A percentile compares a stretch with the other conserved stretches of the same genome.
Conservation (phyloP, 1,284 basidiomycete genomes). For the Pascua sp. region DNA sequence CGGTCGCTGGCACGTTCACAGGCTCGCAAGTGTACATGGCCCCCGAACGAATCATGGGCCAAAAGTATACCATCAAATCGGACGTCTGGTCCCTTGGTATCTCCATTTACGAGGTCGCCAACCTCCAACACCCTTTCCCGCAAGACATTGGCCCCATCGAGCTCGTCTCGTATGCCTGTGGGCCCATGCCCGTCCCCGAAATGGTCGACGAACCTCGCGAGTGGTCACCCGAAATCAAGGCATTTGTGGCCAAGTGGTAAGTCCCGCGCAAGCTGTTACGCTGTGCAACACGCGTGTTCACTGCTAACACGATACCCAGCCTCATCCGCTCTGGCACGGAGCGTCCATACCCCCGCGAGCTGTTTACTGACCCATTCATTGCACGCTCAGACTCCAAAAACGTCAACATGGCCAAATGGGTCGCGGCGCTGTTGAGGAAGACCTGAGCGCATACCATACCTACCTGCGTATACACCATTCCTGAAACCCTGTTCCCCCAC, state of each 20-base stretch:
- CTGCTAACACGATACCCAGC: constrained; percentile 11
- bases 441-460: neutral
- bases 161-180: constrained; percentile 70
- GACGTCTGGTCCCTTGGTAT: constrained; percentile 97
- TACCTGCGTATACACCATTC: no score
- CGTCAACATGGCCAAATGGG: constrained; percentile 85
- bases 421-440: constrained; percentile 64
- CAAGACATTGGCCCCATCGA: constrained; percentile 89
- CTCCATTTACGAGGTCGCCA: constrained; percentile 88
- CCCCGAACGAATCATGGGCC: constrained; percentile 91
- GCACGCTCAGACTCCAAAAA: constrained; percentile 71
- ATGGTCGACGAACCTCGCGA: constrained; percentile 58
- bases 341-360: constrained; percentile 78
- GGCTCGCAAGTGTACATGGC: constrained; percentile 98
- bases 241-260: constrained; percentile 84
- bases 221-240: constrained; percentile 86
- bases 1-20: constrained; percentile 89
- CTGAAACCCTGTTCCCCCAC: neutral
- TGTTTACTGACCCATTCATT: constrained; percentile 87
- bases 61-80: constrained; percentile 93
- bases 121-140: constrained; percentile 91
- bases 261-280: constrained; percentile 40
- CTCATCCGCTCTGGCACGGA: constrained; percentile 51
- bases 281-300: neutral
- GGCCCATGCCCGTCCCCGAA: constrained; percentile 67